Evolutionary conservation across 768 basidiomycete species (phyloP).

Genomic region (Floccularia luteovirens): DNA sequence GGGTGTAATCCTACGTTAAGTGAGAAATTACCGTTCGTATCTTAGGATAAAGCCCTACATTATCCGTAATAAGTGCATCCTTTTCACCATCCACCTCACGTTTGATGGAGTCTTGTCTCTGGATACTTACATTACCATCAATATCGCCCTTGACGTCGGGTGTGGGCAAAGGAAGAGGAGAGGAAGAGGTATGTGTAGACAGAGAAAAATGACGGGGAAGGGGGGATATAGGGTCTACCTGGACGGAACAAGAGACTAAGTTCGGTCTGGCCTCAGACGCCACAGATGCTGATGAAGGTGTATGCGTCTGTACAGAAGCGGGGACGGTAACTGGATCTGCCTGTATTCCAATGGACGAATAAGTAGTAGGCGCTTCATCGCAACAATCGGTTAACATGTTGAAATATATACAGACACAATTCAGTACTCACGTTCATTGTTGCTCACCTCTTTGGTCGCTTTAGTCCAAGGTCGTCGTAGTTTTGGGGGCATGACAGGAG

Average conservation of each 20-base stretch:
- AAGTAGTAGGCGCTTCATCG: constrained; percentile 31
- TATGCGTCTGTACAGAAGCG: not conserved
- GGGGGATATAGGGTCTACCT: not conserved
- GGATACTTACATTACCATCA: too few relatives aligned
- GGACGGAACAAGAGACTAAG: not conserved
- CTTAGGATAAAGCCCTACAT: constrained; percentile 8
- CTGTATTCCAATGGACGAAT: constrained; percentile 14
- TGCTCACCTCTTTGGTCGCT: constrained; percentile 35
- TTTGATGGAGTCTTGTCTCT: too few relatives aligned
- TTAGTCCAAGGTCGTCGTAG: constrained; percentile 57
- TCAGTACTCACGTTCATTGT: constrained; percentile 25
- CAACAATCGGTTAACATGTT: constrained; percentile 6
- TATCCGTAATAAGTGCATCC: too few relatives aligned
- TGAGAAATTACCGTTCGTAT: not conserved
- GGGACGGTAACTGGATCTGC: constrained; percentile 14
- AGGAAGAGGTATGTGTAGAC: too few relatives aligned
- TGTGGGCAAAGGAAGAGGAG: too few relatives aligned
- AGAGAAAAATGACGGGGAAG: too few relatives aligned
- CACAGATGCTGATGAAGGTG: not conserved
- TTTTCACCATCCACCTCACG: too few relatives aligned
- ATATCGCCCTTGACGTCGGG: too few relatives aligned
- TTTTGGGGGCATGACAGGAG: constrained; percentile 45
- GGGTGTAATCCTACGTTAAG: constrained; percentile 12
- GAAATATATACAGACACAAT: not conserved
- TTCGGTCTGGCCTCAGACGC: not conserved